Conservation (phyloP, 495 filamentous ascomycete species). For the Talaromyces borbonicus region DNA sequence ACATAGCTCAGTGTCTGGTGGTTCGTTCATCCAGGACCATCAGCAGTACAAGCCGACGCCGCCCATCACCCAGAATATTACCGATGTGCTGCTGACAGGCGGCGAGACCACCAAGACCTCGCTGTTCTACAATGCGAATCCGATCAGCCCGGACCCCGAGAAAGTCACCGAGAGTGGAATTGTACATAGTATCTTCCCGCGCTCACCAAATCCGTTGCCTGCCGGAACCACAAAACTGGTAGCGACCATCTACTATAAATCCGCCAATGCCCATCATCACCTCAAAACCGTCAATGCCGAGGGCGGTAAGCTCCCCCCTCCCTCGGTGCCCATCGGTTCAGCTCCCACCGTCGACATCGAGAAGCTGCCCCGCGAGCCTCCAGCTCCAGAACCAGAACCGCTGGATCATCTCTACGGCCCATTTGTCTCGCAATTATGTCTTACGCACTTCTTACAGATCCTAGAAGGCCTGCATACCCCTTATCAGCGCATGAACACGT, state of each 20-base stretch:
- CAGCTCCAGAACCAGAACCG: conserved; percentile 51
- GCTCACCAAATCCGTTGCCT: conserved; percentile 26
- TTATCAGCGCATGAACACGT: conserved; percentile 48
- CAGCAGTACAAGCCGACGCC: conserved; percentile 61
- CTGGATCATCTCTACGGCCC: conserved; percentile 70
- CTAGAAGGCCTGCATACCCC: conserved; percentile 59
- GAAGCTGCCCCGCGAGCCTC: conserved; percentile 62
- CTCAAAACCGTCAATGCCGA: conserved; percentile 19
- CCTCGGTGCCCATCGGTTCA: conserved; percentile 33
- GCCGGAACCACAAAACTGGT: conserved; percentile 31
- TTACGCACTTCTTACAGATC: conserved; percentile 72
- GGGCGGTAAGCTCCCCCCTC: conserved; percentile 27
- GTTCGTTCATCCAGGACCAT: conserved; percentile 61
- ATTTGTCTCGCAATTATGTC: conserved; percentile 66
- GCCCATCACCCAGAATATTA: conserved; percentile 30
- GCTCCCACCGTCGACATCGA: conserved; percentile 59
- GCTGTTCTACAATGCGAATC: conserved; percentile 25
- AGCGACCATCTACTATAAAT: conserved; percentile 40
- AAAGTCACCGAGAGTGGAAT: conserved; percentile 35
- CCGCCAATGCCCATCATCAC: conserved; percentile 31
- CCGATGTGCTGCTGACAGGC: conserved; percentile 28
- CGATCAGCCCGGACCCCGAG: conserved; percentile 35
- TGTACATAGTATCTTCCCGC: conserved; percentile 35
- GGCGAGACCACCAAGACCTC: conserved; percentile 12
- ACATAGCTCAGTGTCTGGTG: conserved; percentile 47